These are phyloP conservation scores for Leishmania mexicana DNA, from an alignment of 208 protist genomes.

Conservation along the genomic window DNA sequence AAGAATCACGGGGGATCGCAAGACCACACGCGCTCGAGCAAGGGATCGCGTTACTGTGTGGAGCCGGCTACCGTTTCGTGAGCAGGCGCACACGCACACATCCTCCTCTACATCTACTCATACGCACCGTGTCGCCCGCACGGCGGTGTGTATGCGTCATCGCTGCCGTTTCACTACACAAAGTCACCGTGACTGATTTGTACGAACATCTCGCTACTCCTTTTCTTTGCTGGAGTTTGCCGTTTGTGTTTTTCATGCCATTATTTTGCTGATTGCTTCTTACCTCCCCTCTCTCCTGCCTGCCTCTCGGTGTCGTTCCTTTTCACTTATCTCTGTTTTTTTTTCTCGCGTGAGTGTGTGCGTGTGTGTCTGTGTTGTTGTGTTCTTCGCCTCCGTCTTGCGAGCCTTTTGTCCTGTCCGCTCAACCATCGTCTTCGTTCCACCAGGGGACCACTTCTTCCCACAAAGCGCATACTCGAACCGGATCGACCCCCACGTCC, in stretches of 20 bases:
- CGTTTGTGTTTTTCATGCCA: not conserved
- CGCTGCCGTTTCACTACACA: not conserved
- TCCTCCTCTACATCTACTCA: not conserved
- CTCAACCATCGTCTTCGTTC: not conserved
- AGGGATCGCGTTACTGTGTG: not conserved
- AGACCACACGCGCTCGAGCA: not conserved
- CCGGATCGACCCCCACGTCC: not conserved
- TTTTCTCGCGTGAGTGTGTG: not conserved
- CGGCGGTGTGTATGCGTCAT: not conserved
- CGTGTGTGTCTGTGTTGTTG: not conserved
- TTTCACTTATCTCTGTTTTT: not conserved
- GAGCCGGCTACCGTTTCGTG: not conserved
- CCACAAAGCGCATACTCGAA: not conserved
- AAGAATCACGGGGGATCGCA: not conserved
- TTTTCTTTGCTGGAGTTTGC: not conserved
- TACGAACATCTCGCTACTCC: not conserved
- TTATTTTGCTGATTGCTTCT: not conserved
- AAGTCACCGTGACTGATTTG: not conserved
- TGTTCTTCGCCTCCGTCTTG: not conserved
- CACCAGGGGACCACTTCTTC: not conserved
- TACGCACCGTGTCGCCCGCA: not conserved
- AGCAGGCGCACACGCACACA: not conserved
- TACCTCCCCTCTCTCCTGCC: not conserved
- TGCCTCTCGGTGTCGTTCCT: not conserved
- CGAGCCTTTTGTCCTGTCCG: not conserved